These are phyloP conservation scores for Prunus mongolica DNA, from an alignment of 306 rosid genomes.

Conservation along the genomic window DNA sequence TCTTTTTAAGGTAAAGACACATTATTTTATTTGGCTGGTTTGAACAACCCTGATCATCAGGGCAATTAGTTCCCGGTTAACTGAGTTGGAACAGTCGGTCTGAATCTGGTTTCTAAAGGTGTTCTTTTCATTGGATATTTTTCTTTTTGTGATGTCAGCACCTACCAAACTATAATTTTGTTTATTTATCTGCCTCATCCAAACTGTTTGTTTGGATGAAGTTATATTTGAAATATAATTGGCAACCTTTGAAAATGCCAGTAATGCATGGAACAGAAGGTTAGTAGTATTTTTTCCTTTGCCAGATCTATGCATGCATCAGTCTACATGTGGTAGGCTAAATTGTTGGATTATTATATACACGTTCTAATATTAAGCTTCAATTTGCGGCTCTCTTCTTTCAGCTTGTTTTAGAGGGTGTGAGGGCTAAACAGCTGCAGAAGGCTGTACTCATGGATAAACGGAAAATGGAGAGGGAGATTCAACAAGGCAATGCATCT, in stretches of 20 bases:
- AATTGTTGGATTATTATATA: not conserved
- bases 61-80: not conserved
- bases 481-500: conserved; percentile 64
- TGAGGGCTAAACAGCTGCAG: conserved; percentile 64
- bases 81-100: not conserved
- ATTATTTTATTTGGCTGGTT: not conserved
- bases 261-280: not conserved
- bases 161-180: not conserved
- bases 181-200: not conserved
- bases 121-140: not conserved
- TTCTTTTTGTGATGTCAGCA: too few relatives aligned
- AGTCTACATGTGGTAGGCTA: not conserved
- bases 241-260: not conserved
- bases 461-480: conserved; percentile 54
- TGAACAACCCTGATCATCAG: not conserved
- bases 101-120: too few relatives aligned
- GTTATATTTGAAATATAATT: not conserved
- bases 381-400: conserved; percentile 5
- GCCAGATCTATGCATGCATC: not conserved
- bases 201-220: not conserved
- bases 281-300: not conserved
- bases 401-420: conserved; percentile 93
- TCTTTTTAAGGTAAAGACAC: not conserved
- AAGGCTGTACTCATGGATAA: conserved; percentile 60
- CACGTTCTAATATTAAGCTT: not conserved